Base-by-base conservation (phyloP, 1,139 yeast genomes). In the Hyphopichia pseudoburtonii region DNA sequence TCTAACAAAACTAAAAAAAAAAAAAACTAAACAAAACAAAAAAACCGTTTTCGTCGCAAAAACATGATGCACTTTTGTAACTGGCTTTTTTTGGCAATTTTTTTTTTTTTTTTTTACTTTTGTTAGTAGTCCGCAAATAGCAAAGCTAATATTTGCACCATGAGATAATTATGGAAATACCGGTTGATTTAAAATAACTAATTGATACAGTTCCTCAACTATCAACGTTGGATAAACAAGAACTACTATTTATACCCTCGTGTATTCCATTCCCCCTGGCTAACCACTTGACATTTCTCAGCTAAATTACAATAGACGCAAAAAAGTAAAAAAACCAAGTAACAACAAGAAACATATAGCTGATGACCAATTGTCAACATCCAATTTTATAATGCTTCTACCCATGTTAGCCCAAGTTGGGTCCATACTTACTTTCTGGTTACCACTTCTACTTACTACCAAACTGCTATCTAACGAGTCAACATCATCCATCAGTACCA, bases 381-480 rank as follows among this genome's bases (percentile, higher is more conserved):
- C 5, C 27, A 9, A 9, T 24, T n/a, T 24, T n/a, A 28, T 14
- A 28, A 28, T 28, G 31, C 19, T 28, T 4, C 4, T 9, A 8
- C 16, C 29, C 5, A 9, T 28, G 18, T 9, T 28, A 28, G 8
- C 23, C 3, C 6, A 4, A 9, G 4, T 17, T 11, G 8, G 8
- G 4, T 3, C 32, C 11, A 22, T 22, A 4, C 4, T 12, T 6
- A 34, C 32, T 17, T 34, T 34, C 17, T 29, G 31, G 27, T 29
- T 34, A 18, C 36, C 36, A 17, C 12, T 34, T 18, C 19, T 34
- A 6, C 17, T 34, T 6, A 34, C 33, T 4, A 18, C 31, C 11
- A 34, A 34, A 18, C 32, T 34, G 26, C 27, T 34, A 21, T 32
- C 34, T 23, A 24, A 32, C 22, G n/a, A n/a, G n/a, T n/a, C n/a